Evolutionary conservation across 2,329 filamentous ascomycete species (phyloP), one percentile per base, ranked within the genome.

Genomic region (Ophiobolus disseminans): DNA sequence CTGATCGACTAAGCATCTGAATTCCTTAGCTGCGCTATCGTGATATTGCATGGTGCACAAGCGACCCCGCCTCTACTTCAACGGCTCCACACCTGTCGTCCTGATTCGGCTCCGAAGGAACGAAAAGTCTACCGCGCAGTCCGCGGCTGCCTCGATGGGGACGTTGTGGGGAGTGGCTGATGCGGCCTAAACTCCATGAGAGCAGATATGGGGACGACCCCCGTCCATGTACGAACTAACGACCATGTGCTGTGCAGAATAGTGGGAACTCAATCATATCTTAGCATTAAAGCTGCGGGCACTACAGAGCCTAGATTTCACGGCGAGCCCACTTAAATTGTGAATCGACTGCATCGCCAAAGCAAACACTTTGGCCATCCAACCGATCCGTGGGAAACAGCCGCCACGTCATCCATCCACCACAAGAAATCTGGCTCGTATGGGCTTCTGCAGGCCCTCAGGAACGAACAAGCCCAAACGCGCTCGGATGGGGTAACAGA

Each of bases 401-500:
- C 35, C 4, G 35, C 21, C 14, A 21, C 14, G 25, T 19, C 25
- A 30, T 14, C 21, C 13, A 10, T 10, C n/a, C 5, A 17, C 25
- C 38, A 25, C 23, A 20, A 16, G 20, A 14, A 31, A 14, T 36
- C 22, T 44, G 10, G 40, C 43, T 43, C 30, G 35, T 44, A 45
- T 36, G 37, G 19, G 52, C 43, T 40, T 22, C 51, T 60, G 58
- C 56, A 55, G 38, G 48, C 49, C 38, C 52, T 44, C 62, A 65
- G 62, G 65, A 56, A 65, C 63, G 40, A 50, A 30, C 35, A 48
- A 39, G 51, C 54, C 45, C 55, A 44, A 42, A 50, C 43, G 55
- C 65, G 66, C 63, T 70, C 63, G 60, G 60, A 67, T 68, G 66
- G 66, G 62, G 66, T 65, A 66, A 51, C 65, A 65, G 63, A 69